phyloP scores from a whole-genome alignment of 176 grass and related monocot genomes.

The Thinopyrum elongatum region DNA sequence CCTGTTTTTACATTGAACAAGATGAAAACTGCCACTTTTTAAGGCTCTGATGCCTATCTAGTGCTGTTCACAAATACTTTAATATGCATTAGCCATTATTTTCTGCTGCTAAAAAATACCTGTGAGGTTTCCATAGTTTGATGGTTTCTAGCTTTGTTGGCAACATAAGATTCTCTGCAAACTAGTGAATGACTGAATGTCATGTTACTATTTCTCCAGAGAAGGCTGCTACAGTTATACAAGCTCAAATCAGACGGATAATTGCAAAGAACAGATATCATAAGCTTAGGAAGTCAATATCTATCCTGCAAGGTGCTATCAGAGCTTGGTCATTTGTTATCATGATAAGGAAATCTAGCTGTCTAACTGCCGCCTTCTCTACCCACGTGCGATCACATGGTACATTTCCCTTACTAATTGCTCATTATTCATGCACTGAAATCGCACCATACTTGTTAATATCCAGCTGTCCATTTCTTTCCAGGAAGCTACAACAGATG shows the following conservation, averaged over 20 bases:
- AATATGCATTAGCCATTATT: background rate
- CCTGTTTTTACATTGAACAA: background rate
- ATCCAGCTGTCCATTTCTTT: conserved; percentile 6
- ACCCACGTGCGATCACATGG: conserved; percentile 10
- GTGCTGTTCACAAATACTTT: background rate
- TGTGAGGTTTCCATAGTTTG: conserved; percentile 13
- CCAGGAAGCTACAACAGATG: conserved; percentile 36
- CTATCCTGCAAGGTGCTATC: conserved; percentile 46
- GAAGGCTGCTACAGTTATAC: conserved; percentile 49
- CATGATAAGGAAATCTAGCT: background rate
- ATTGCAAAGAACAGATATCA: conserved; percentile 38
- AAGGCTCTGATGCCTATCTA: background rate
- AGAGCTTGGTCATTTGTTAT: conserved; percentile 40
- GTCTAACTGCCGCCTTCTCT: conserved; percentile 2
- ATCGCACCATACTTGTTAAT: conserved; percentile 3
- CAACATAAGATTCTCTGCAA: conserved; percentile 5
- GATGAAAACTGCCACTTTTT: background rate
- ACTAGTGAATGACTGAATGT: background rate
- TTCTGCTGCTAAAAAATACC: background rate
- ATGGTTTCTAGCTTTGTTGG: background rate
- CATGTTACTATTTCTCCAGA: conserved; percentile 33
- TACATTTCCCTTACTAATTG: conserved; percentile 22
- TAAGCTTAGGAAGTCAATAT: conserved; percentile 39
- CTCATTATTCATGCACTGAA: background rate
- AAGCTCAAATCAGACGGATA: conserved; percentile 36